Evolutionary conservation across 2,329 filamentous ascomycete species (phyloP), one percentile per base, ranked within the genome.

Genomic region (Monilinia laxa): DNA sequence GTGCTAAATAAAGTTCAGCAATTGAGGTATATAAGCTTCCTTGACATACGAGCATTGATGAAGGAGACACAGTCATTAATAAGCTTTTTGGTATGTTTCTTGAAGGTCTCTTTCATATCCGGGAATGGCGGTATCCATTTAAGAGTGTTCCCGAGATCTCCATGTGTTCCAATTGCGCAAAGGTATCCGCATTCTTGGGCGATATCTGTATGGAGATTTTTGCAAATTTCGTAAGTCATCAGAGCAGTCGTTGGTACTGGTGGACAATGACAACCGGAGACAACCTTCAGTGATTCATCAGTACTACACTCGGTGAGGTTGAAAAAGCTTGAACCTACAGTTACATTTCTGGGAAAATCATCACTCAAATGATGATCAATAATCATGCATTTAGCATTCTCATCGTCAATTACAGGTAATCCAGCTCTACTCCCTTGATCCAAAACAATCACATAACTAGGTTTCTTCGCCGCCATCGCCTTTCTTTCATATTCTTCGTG

Each of bases 61-160:
- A 87, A 80, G 0, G 85, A 83, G 0, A 90, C 86, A 3, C 86
- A 86, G 18, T 86, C 83, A 68, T 87, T 89, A 64, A 90, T 76
- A 0, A 82, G 77, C 70, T 86, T 89, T 71, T 87, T 90, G 0
- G 85, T 85, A 71, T 88, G 80, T 18, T 75, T 78, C 71, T 88
- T 89, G 71, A 90, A 85, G 0, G 83, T 83, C 1, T 80, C 75
- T 23, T 79, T 80, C 86, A 90, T 89, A 68, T 89, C 84, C 1
- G 88, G 88, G 69, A 90, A 90, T 0, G 88, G 88, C 0, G 82
- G 81, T 28, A 84, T 78, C 88, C 88, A 90, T 73, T 89, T 90
- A 20, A 90, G 69, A 0, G 82, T 82, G 51, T 84, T 88, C 18
- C 87, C 87, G 0, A 90, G 79, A 69, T 90, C 88, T 3, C 87